These are phyloP conservation scores for Cercospora sojina DNA, from an alignment of 2,329 filamentous ascomycete species.

Conservation along the genomic window DNA sequence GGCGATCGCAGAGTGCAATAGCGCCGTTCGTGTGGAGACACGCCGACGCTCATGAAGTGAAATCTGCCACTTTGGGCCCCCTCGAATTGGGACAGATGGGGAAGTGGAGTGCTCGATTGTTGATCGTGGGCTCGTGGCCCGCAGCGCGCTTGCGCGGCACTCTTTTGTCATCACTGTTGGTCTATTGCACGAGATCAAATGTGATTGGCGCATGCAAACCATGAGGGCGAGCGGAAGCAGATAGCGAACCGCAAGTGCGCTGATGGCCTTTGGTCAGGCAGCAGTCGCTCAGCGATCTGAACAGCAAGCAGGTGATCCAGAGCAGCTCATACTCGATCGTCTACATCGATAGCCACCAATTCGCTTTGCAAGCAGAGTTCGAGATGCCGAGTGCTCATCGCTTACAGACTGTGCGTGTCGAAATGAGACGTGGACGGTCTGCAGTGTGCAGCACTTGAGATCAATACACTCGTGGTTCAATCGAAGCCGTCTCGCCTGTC, in stretches of 20 bases:
- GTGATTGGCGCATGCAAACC: slow-evolving; percentile 1
- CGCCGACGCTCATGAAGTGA: neutral
- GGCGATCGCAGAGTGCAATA: neutral
- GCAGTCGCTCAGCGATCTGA: neutral
- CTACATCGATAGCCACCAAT: neutral
- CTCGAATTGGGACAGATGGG: neutral
- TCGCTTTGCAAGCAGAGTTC: neutral
- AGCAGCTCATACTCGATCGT: neutral
- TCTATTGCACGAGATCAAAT: neutral
- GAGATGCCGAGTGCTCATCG: neutral
- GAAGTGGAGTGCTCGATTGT: neutral
- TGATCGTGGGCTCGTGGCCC: slow-evolving; percentile 1
- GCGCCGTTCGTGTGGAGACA: neutral
- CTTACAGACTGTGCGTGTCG: neutral
- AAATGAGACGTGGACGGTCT: neutral
- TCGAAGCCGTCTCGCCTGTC: neutral
- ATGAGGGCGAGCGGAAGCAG: neutral
- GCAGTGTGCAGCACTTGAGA: neutral
- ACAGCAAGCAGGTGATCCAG: neutral
- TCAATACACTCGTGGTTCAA: neutral
- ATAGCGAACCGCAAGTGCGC: neutral
- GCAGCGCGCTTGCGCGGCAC: slow-evolving; percentile 1
- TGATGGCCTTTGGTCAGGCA: neutral
- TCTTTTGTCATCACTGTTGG: slow-evolving; percentile 6
- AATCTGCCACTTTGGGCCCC: neutral